A percentile compares a stretch with the other conserved stretches of the same genome.
phyloP scores from a whole-genome alignment of 2,329 filamentous ascomycete genomes.

The Alternaria angustiovoidea region DNA sequence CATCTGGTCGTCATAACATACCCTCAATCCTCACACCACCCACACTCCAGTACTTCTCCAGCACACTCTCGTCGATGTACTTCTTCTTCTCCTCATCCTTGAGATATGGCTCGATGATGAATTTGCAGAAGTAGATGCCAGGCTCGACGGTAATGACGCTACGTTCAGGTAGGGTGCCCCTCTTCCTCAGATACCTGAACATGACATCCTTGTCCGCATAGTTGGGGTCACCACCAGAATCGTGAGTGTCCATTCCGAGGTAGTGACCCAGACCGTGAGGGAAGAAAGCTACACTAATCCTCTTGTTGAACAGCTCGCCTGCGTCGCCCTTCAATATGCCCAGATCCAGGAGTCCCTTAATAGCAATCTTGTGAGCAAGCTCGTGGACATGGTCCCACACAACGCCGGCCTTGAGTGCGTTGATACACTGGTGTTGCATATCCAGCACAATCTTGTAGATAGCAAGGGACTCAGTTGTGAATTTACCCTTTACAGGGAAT shows the following conservation, averaged over 20 bases:
- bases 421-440: slow-evolving; percentile 85
- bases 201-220: slow-evolving; percentile 76
- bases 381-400: slow-evolving; percentile 84
- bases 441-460: slow-evolving; percentile 84
- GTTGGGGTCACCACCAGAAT: slow-evolving; percentile 59
- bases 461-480: slow-evolving; percentile 49
- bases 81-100: slow-evolving; percentile 66
- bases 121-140: slow-evolving; percentile 80
- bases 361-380: slow-evolving; percentile 80
- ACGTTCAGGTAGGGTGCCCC: slow-evolving; percentile 76
- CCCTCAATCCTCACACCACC: slow-evolving; percentile 90
- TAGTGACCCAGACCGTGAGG: slow-evolving; percentile 62
- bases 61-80: slow-evolving; percentile 70
- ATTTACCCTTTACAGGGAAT: slow-evolving; percentile 76
- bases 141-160: slow-evolving; percentile 95
- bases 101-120: slow-evolving; percentile 75
- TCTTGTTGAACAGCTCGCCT: slow-evolving; percentile 54
- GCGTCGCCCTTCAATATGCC: slow-evolving; percentile 74
- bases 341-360: slow-evolving; percentile 77
- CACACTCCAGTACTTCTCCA: slow-evolving; percentile 76
- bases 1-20: slow-evolving; percentile 13
- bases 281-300: slow-evolving; percentile 60
- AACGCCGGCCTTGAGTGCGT: slow-evolving; percentile 74
- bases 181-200: slow-evolving; percentile 85
- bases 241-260: slow-evolving; percentile 62